These are phyloP conservation scores for Ceriops tagal DNA, from an alignment of 345 rosid genomes.

Conservation along the genomic window DNA sequence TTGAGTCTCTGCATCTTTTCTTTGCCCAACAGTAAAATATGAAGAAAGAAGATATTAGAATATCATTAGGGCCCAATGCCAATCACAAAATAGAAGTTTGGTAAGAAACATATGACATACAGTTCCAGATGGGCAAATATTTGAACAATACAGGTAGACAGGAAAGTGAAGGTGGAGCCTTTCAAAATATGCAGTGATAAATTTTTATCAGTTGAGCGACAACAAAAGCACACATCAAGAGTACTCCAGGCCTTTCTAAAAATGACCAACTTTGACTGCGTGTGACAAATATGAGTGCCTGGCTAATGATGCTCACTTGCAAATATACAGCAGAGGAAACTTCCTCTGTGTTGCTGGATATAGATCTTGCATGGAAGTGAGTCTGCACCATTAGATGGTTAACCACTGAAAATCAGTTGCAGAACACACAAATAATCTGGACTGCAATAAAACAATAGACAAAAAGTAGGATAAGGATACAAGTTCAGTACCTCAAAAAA, in stretches of 20 bases:
- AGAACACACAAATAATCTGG: slow-evolving; percentile 6
- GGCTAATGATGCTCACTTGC: slow-evolving; percentile 96
- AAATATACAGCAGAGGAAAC: slow-evolving; percentile 86
- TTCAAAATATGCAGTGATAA: not conserved
- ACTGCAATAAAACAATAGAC: not conserved
- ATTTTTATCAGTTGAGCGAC: slow-evolving; percentile 76
- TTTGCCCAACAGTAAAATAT: not conserved
- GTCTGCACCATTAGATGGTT: slow-evolving; percentile 38
- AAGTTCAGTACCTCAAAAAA: slow-evolving; percentile 75
- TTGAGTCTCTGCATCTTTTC: not conserved
- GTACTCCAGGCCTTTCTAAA: slow-evolving; percentile 75
- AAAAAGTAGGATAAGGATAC: not conserved
- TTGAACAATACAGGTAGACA: no score
- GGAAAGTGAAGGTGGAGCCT: not conserved
- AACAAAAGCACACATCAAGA: slow-evolving; percentile 75
- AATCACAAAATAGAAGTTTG: no score
- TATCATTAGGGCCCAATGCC: no score
- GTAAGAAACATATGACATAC: no score
- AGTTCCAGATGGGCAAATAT: no score
- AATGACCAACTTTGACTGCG: slow-evolving; percentile 94
- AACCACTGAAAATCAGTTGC: slow-evolving; percentile 6
- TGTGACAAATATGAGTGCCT: slow-evolving; percentile 93
- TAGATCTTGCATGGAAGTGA: slow-evolving; percentile 57
- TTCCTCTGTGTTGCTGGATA: slow-evolving; percentile 51
- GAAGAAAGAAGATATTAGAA: no score